Evolutionary conservation across 257 asterid genomes (phyloP).

Genomic region (Salvia miltiorrhiza): DNA sequence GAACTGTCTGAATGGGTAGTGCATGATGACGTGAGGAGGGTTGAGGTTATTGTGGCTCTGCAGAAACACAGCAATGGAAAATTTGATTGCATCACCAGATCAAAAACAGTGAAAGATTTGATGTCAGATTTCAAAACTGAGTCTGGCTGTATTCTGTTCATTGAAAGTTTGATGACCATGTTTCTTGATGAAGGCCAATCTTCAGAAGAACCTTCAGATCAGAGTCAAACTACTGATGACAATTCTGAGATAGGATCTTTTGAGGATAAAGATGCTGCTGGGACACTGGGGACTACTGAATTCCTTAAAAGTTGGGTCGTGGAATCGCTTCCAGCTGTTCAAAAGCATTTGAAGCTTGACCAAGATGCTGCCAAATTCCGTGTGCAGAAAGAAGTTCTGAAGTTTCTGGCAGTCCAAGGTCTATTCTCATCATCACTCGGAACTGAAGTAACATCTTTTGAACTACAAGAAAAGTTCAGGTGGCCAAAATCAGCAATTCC

Average conservation of each 20-base stretch:
- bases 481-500: constrained; percentile 89
- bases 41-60: constrained; percentile 80
- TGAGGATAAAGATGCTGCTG: constrained; percentile 70
- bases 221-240: constrained; percentile 96
- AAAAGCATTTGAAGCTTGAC: constrained; percentile 70
- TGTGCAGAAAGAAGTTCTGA: constrained; percentile 77
- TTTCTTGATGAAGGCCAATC: constrained; percentile 80
- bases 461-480: constrained; percentile 75
- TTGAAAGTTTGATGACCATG: constrained; percentile 66
- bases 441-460: constrained; percentile 95
- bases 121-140: constrained; percentile 77
- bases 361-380: constrained; percentile 65
- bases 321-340: constrained; percentile 71
- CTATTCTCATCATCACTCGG: constrained; percentile 89
- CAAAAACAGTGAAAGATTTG: constrained; percentile 72
- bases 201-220: constrained; percentile 97
- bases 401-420: constrained; percentile 95
- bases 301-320: constrained; percentile 80
- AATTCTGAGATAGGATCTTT: constrained; percentile 86
- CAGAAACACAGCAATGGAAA: constrained; percentile 89
- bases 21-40: constrained; percentile 70
- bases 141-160: constrained; percentile 69
- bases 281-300: constrained; percentile 51
- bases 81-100: constrained; percentile 75
- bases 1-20: constrained; percentile 74